Evolutionary conservation across 371 early-diverging fungal genomes (phyloP).

Genomic region (Actinomortierella wolfii): DNA sequence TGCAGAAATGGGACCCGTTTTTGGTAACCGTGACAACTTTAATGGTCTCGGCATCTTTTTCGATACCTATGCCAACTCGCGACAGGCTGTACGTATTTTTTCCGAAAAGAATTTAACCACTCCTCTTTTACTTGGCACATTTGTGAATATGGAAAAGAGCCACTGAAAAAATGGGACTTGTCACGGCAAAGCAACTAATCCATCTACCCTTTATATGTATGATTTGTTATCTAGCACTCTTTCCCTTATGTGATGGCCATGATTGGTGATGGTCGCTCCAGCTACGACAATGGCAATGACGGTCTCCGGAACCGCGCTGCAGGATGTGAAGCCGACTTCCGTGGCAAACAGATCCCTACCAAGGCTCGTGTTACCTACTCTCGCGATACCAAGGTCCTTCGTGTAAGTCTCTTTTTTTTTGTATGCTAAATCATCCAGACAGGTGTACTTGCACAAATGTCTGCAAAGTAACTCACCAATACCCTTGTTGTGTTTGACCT

Average conservation of each 20-base stretch:
- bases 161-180: neutral
- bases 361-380: constrained; percentile 81
- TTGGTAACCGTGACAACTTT: constrained; percentile 89
- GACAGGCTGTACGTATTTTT: constrained; percentile 67
- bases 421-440: too few relatives aligned
- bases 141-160: neutral
- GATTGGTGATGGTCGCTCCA: constrained; percentile 87
- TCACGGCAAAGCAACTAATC: too few relatives aligned
- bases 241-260: constrained; percentile 94
- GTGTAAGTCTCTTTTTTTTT: too few relatives aligned
- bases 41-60: constrained; percentile 94
- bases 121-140: neutral
- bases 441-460: too few relatives aligned
- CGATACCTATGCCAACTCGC: constrained; percentile 93
- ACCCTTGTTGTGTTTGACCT: too few relatives aligned
- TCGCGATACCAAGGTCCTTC: constrained; percentile 42
- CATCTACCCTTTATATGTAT: neutral
- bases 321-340: constrained; percentile 82
- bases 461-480: too few relatives aligned
- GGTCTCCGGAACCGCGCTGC: constrained; percentile 72
- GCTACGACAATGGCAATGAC: constrained; percentile 85
- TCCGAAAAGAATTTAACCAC: too few relatives aligned
- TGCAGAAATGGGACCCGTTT: constrained; percentile 77
- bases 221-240: constrained; percentile 46
- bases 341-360: constrained; percentile 67